Percentiles rank a stretch among this genome's conserved stretches.
These are phyloP conservation scores for Globisporangium spiculum DNA, from an alignment of 352 stramenopile species.

Conservation along the genomic window DNA sequence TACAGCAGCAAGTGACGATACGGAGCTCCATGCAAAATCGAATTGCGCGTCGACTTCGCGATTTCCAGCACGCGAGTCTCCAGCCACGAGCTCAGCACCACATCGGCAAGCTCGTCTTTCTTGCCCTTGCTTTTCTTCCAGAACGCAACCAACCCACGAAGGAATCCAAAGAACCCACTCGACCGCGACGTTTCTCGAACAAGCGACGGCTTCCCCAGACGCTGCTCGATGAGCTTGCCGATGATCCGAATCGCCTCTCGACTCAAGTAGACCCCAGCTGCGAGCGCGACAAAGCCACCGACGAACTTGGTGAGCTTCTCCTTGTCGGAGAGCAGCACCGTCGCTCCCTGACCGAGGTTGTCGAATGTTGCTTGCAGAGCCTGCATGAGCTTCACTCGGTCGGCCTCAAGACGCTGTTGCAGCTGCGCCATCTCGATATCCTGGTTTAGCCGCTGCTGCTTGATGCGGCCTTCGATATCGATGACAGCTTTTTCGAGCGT, in stretches of 20 bases:
- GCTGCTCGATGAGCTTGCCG: slow-evolving; percentile 60
- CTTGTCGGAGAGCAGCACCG: slow-evolving; percentile 53
- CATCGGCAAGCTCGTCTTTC: slow-evolving; percentile 49
- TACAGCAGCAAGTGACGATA: slow-evolving; percentile 86
- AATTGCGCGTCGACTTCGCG: slow-evolving; percentile 56
- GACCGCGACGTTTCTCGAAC: slow-evolving; percentile 65
- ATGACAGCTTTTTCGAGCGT: slow-evolving; percentile 59
- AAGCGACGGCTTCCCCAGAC: slow-evolving; percentile 66
- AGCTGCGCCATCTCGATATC: slow-evolving; percentile 74
- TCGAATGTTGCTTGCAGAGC: slow-evolving; percentile 67
- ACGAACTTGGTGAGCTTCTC: slow-evolving; percentile 62
- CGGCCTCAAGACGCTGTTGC: slow-evolving; percentile 52
- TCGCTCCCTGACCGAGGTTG: slow-evolving; percentile 56
- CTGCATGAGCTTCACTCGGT: slow-evolving; percentile 62
- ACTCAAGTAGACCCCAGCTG: slow-evolving; percentile 59
- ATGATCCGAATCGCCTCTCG: slow-evolving; percentile 55
- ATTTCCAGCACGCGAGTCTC: slow-evolving; percentile 68
- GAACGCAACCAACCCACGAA: slow-evolving; percentile 25
- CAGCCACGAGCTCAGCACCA: slow-evolving; percentile 48
- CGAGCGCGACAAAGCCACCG: slow-evolving; percentile 52
- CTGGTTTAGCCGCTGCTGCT: slow-evolving; percentile 64
- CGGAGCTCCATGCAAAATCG: slow-evolving; percentile 56
- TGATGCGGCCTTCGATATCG: slow-evolving; percentile 62
- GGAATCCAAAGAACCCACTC: slow-evolving; percentile 43
- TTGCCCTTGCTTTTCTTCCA: slow-evolving; percentile 25